Evolutionary conservation across 2,329 filamentous ascomycete species (phyloP).

Genomic region (Calcarisporium arbuscula): DNA sequence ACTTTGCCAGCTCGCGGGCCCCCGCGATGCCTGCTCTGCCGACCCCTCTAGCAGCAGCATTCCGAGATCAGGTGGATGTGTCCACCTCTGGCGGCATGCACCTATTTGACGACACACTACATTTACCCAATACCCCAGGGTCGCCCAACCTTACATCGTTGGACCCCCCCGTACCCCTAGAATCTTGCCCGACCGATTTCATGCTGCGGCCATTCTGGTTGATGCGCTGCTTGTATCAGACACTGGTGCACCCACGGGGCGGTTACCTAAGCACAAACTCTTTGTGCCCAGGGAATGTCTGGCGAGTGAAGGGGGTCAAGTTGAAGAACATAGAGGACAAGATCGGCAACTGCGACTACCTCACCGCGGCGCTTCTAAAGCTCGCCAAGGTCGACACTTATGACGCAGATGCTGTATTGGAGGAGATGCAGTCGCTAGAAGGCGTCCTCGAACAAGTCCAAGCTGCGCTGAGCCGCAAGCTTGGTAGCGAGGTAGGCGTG

Average conservation of each 20-base stretch:
- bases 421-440: slow-evolving; percentile 91
- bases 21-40: slow-evolving; percentile 53
- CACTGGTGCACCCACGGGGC: slow-evolving; percentile 81
- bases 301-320: slow-evolving; percentile 90
- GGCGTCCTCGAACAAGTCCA: slow-evolving; percentile 82
- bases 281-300: slow-evolving; percentile 88
- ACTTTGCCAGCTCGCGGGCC: slow-evolving; percentile 51
- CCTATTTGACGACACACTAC: slow-evolving; percentile 79
- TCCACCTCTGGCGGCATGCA: slow-evolving; percentile 63
- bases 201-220: slow-evolving; percentile 96
- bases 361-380: slow-evolving; percentile 83
- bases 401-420: slow-evolving; percentile 85
- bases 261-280: slow-evolving; percentile 88
- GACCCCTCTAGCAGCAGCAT: slow-evolving; percentile 59
- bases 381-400: slow-evolving; percentile 77
- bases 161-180: slow-evolving; percentile 70
- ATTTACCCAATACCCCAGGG: slow-evolving; percentile 57
- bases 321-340: slow-evolving; percentile 90
- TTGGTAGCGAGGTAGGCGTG: slow-evolving; percentile 89
- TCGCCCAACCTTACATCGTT: slow-evolving; percentile 56
- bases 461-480: slow-evolving; percentile 65
- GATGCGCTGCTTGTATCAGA: slow-evolving; percentile 91
- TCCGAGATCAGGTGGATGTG: slow-evolving; percentile 50
- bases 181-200: slow-evolving; percentile 84
- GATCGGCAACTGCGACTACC: slow-evolving; percentile 79